phyloP scores from a whole-genome alignment of 805 yeast genomes.

The Wickerhamiella kazuoi region DNA sequence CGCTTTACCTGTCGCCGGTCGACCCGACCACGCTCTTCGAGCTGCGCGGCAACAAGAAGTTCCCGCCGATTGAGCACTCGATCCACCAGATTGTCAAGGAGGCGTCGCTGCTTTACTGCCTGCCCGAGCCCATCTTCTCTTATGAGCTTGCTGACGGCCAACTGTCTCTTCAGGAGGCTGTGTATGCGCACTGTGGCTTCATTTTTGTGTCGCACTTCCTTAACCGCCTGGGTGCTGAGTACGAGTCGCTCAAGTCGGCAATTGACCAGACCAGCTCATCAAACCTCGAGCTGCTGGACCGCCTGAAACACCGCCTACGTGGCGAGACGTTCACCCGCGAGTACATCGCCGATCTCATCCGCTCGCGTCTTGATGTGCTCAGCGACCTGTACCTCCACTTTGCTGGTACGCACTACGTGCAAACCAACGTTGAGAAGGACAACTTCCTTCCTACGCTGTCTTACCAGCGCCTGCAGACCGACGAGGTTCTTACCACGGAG shows the following conservation, averaged over 20 bases:
- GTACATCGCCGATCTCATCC: conserved; percentile 61
- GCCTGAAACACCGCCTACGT: conserved; percentile 74
- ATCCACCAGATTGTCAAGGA: conserved; percentile 84
- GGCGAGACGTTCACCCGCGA: conserved; percentile 84
- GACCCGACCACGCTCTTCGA: conserved; percentile 18
- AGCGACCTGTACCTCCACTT: conserved; percentile 76
- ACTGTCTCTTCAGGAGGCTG: conserved; percentile 82
- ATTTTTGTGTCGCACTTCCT: conserved; percentile 87
- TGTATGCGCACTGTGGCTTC: conserved; percentile 85
- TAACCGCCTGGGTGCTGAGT: conserved; percentile 86
- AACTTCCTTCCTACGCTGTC: conserved; percentile 43
- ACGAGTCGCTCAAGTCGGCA: conserved; percentile 45
- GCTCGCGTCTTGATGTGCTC: conserved; percentile 50
- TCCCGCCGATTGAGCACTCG: conserved; percentile 47
- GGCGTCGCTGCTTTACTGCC: conserved; percentile 77
- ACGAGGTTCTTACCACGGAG: conserved; percentile 53
- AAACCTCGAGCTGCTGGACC: conserved; percentile 57
- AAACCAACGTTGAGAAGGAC: conserved; percentile 25
- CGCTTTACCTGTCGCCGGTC: conserved; percentile 55
- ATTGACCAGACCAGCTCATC: conserved; percentile 46
- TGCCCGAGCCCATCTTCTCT: conserved; percentile 74
- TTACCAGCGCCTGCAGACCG: conserved; percentile 65
- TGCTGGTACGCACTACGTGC: conserved; percentile 76
- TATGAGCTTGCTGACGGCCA: conserved; percentile 53
- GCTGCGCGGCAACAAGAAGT: conserved; percentile 12